Evolutionary conservation across 306 rosid genomes (phyloP).

Genomic region (Prunus mume): DNA sequence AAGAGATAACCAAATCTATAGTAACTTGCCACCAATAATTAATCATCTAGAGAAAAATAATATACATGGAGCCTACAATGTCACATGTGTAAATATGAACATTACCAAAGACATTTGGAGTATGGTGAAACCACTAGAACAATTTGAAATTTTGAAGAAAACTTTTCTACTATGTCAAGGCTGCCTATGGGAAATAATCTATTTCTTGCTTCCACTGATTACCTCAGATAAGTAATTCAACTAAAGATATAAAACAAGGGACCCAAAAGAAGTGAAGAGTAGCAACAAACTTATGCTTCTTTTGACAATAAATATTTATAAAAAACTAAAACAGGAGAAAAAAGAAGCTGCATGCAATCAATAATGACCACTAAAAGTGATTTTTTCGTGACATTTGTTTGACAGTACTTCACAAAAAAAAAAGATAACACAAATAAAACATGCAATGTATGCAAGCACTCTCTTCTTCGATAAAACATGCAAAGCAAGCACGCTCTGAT

Average conservation of each 20-base stretch:
- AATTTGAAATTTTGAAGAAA: too few relatives aligned
- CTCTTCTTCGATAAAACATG: too few relatives aligned
- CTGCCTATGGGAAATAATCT: background rate
- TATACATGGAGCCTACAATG: background rate
- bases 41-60: background rate
- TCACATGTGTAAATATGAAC: too few relatives aligned
- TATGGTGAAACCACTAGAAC: background rate
- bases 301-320: background rate
- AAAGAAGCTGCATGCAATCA: background rate
- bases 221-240: background rate
- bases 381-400: background rate
- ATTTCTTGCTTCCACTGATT: background rate
- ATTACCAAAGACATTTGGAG: background rate
- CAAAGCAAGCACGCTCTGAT: background rate
- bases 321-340: background rate
- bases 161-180: background rate
- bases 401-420: background rate
- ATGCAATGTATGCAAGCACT: too few relatives aligned
- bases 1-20: background rate
- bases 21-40: background rate
- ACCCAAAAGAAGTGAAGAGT: background rate
- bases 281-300: background rate
- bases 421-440: too few relatives aligned
- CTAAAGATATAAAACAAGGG: background rate
- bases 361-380: background rate